phyloP scores from a whole-genome alignment of 768 basidiomycete species.

The Leccinellum albellum region DNA sequence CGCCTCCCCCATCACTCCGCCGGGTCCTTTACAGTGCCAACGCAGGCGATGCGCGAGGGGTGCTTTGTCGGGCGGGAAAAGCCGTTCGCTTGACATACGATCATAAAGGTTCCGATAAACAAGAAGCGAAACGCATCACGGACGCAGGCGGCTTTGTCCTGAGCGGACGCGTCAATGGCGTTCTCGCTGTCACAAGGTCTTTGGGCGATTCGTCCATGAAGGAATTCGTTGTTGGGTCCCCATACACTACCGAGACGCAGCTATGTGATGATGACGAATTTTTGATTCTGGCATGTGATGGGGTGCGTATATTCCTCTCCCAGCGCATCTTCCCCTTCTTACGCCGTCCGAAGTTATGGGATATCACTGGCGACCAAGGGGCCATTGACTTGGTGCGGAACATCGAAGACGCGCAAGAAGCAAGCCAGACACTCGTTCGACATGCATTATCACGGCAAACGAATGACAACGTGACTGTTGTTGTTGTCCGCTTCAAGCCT shows the following conservation, averaged over 20 bases:
- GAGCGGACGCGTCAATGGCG: conserved; percentile 98
- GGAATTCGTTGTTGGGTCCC: conserved; percentile 96
- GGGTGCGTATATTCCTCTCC: conserved; percentile 55
- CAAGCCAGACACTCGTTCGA: conserved; percentile 72
- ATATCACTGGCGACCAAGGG: conserved; percentile 86
- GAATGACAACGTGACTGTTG: conserved; percentile 90
- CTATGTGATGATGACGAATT: conserved; percentile 91
- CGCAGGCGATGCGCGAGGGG: conserved; percentile 93
- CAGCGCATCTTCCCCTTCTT: not conserved
- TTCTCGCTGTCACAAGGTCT: conserved; percentile 92
- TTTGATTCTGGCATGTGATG: conserved; percentile 94
- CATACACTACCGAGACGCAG: conserved; percentile 97
- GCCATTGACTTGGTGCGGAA: conserved; percentile 83
- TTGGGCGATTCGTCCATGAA: conserved; percentile 98
- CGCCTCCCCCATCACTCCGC: conserved; percentile 48
- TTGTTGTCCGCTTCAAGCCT: conserved; percentile 80
- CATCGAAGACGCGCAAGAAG: conserved; percentile 74
- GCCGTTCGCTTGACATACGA: conserved; percentile 96
- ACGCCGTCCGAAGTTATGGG: conserved; percentile 73
- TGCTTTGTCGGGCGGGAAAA: conserved; percentile 85
- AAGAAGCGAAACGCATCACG: conserved; percentile 95
- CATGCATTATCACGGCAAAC: conserved; percentile 87
- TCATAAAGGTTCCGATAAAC: conserved; percentile 95
- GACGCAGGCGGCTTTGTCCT: conserved; percentile 98
- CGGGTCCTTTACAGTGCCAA: conserved; percentile 94